Evolutionary conservation across 2,329 filamentous ascomycete species (phyloP), one percentile per base, ranked within the genome.

Genomic region (Xylogone sp.): DNA sequence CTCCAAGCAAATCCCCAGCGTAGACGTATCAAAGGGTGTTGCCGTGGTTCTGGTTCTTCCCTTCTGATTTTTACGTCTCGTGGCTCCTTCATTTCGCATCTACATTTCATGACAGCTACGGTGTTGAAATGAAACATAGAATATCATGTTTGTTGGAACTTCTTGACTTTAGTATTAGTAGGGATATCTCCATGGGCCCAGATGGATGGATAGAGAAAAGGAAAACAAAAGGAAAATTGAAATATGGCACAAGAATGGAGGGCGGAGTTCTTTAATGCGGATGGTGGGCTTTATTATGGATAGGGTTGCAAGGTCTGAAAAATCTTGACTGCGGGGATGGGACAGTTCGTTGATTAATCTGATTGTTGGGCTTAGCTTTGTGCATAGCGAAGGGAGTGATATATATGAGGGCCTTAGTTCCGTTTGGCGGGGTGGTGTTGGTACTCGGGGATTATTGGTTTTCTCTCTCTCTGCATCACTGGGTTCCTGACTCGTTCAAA

Each of bases 201-300:
- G 55, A 43, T 46, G 52, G 51, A 49, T 53, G 46, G 56, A 49
- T 48, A 59, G 62, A 54, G 64, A 62, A 66, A 59, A 66, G 62
- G 61, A 65, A 63, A 65, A 27, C 27, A 52, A 27, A 48, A 53
- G 54, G 54, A 56, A 58, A 56, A 45, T 39, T 45, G 22, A 54
- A 62, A 61, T 57, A 59, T 63, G 60, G 55, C 48, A 54, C 34
- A 55, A 42, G 48, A 58, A 59, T 56, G 60, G 60, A 61, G 56
- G 58, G 58, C 53, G 63, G 64, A 66, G 63, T 65, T 65, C 57
- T 64, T 65, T 65, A 61, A 67, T 67, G 64, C 63, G 63, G 64
- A 62, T 60, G 52, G 55, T 48, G 54, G 53, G 60, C 59, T 55
- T 58, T 42, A 43, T 42, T 43, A 50, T 22, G 43, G 43, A 24